Conservation (phyloP, 768 basidiomycete genomes). For the Cystofilobasidium capitatum region DNA sequence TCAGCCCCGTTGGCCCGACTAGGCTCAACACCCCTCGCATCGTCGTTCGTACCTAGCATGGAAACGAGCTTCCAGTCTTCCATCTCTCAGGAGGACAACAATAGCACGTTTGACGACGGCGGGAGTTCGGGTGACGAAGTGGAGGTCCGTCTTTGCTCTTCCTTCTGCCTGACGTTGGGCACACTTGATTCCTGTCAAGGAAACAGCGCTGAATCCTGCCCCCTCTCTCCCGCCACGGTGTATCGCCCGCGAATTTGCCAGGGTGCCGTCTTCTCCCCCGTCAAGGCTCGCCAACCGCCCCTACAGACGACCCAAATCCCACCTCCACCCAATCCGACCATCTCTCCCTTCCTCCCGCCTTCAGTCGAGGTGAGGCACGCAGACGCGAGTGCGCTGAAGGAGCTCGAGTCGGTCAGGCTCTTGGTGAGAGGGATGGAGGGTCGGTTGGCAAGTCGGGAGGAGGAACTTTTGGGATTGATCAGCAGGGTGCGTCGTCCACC, state of each 20-base stretch:
- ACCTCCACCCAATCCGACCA: background rate
- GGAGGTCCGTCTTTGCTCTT: background rate
- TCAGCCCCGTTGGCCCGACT: background rate
- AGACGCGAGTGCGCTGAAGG: background rate
- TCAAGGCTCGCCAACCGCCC: background rate
- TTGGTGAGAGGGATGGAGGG: background rate
- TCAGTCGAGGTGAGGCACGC: background rate
- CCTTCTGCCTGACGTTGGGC: no score
- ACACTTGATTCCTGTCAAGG: no score
- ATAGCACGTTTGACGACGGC: background rate
- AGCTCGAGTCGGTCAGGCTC: background rate
- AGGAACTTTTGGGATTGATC: background rate
- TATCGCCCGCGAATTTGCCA: background rate
- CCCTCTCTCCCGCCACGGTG: background rate
- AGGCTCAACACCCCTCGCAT: background rate
- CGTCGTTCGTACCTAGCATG: background rate
- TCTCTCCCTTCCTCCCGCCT: no score
- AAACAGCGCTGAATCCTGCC: background rate
- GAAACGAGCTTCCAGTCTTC: background rate
- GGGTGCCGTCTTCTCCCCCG: background rate
- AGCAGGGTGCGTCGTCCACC: background rate
- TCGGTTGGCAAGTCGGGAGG: background rate
- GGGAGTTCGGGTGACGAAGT: background rate
- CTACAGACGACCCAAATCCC: background rate
- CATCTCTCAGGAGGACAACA: background rate